Conservation (phyloP, 352 stramenopile genomes). For the Peronospora farinosa region DNA sequence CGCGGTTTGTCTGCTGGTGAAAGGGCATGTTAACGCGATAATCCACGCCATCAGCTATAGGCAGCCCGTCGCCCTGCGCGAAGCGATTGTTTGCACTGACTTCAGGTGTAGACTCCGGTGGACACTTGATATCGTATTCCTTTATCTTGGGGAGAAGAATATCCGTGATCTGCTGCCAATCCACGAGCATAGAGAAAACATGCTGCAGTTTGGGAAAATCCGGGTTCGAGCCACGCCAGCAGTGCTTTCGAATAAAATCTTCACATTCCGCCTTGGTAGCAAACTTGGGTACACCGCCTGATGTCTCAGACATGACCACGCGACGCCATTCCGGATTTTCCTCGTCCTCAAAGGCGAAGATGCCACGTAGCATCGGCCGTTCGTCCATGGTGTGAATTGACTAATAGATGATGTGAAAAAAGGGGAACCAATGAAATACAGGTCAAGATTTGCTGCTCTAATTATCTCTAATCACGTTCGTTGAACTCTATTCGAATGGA, state of each 20-base stretch:
- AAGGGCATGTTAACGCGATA: conserved; percentile 90
- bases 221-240: conserved; percentile 83
- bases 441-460: background rate
- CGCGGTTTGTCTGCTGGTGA: conserved; percentile 80
- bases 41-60: conserved; percentile 55
- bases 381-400: conserved; percentile 33
- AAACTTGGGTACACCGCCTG: conserved; percentile 80
- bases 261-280: conserved; percentile 84
- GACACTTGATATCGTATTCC: conserved; percentile 66
- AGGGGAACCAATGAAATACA: background rate
- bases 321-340: conserved; percentile 72
- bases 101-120: conserved; percentile 28
- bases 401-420: background rate
- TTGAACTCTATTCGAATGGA: background rate
- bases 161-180: conserved; percentile 78
- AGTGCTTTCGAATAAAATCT: conserved; percentile 84
- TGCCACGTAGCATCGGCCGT: conserved; percentile 62
- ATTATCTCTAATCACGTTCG: background rate
- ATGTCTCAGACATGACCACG: conserved; percentile 58
- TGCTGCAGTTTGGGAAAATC: conserved; percentile 88
- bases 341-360: conserved; percentile 86
- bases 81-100: conserved; percentile 61
- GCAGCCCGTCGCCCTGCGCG: conserved; percentile 39
- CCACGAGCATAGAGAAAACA: conserved; percentile 88
- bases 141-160: conserved; percentile 76